These are phyloP conservation scores for Citrullus mucosospermus DNA, from an alignment of 306 rosid species.

Conservation along the genomic window DNA sequence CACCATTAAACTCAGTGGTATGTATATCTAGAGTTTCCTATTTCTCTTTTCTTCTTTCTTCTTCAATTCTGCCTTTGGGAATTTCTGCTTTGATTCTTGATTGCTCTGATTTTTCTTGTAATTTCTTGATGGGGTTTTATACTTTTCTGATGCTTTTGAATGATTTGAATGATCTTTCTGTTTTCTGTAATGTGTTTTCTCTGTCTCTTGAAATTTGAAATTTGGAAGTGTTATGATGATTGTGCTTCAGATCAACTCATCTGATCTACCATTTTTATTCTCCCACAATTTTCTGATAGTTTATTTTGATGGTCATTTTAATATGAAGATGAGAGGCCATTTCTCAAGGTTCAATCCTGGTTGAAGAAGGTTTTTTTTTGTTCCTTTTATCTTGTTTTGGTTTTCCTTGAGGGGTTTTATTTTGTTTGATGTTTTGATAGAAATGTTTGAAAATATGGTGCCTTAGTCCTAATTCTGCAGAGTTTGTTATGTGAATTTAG, in stretches of 20 bases:
- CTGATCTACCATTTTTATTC: neutral
- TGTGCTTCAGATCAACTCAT: neutral
- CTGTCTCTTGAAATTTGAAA: neutral
- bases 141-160: slow-evolving; percentile 1
- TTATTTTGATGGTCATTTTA: neutral
- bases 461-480: neutral
- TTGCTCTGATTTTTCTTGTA: neutral
- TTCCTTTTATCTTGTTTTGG: neutral
- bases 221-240: neutral
- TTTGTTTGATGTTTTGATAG: neutral
- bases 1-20: slow-evolving; percentile 54
- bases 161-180: slow-evolving; percentile 1
- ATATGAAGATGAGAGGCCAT: neutral
- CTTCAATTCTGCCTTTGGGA: neutral
- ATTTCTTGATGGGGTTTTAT: neutral
- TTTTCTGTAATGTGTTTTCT: neutral
- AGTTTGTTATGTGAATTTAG: neutral
- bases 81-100: neutral
- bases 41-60: neutral
- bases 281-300: neutral
- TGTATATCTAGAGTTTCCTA: neutral
- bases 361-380: neutral
- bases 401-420: neutral
- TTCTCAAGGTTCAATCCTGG: neutral
- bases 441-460: neutral